Conservation (phyloP, 345 rosid genomes). For the Camelina neglecta region DNA sequence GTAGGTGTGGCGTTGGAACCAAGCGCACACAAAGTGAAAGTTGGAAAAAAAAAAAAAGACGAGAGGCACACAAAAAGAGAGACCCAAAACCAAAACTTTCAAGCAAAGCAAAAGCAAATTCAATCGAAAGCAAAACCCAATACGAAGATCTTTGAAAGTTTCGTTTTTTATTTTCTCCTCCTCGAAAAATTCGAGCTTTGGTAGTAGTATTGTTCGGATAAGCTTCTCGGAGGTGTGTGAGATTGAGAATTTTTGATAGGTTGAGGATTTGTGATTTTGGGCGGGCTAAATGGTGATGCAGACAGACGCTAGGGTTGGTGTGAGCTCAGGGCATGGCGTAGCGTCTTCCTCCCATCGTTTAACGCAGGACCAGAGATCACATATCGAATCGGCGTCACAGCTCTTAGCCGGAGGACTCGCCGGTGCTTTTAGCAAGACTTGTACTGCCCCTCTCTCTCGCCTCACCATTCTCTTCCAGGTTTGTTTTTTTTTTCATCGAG, state of each 20-base stretch:
- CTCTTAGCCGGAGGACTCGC: slow-evolving; percentile 94
- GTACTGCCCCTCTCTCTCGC: slow-evolving; percentile 96
- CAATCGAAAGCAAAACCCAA: background rate
- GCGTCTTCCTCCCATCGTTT: slow-evolving; percentile 55
- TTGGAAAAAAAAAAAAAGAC: slow-evolving; percentile 5
- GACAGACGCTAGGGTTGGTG: slow-evolving; percentile 84
- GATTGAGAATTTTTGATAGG: background rate
- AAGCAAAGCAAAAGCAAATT: slow-evolving; percentile 27
- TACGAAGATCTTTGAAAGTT: slow-evolving; percentile 3
- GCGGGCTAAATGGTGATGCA: slow-evolving; percentile 57
- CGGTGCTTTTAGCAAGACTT: slow-evolving; percentile 95
- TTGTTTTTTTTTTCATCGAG: background rate
- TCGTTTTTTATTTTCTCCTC: background rate
- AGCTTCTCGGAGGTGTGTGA: background rate
- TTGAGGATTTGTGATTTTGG: background rate
- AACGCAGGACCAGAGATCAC: slow-evolving; percentile 59
- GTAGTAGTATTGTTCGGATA: background rate
- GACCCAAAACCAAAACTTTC: slow-evolving; percentile 27
- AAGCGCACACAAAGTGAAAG: slow-evolving; percentile 23
- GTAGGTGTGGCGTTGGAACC: slow-evolving; percentile 44
- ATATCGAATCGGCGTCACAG: slow-evolving; percentile 77
- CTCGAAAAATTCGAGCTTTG: background rate
- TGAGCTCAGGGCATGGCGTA: slow-evolving; percentile 64
- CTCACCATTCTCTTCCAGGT: slow-evolving; percentile 98
- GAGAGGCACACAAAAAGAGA: slow-evolving; percentile 37